Conservation (phyloP, 257 asterid genomes). For the Asclepias syriaca region DNA sequence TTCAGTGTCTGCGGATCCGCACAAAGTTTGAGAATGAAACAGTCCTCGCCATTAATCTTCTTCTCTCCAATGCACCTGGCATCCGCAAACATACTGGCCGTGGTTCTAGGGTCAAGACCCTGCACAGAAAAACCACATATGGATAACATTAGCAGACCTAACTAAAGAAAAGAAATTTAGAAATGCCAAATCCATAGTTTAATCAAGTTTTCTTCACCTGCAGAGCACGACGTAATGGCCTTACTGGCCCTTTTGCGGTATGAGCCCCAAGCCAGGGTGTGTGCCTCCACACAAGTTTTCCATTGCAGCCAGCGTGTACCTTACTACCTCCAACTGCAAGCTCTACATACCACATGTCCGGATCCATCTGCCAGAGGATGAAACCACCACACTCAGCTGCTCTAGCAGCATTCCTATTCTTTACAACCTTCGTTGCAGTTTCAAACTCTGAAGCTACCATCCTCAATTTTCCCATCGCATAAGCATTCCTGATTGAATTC, state of each 20-base stretch:
- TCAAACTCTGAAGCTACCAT: conserved; percentile 90
- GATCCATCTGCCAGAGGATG: conserved; percentile 92
- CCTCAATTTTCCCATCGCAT: conserved; percentile 86
- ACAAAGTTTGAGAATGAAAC: conserved; percentile 85
- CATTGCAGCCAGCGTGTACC: conserved; percentile 94
- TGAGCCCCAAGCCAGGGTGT: conserved; percentile 99
- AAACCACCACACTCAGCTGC: conserved; percentile 88
- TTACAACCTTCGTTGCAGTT: conserved; percentile 78
- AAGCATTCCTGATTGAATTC: conserved; percentile 62
- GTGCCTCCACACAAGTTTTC: conserved; percentile 93
- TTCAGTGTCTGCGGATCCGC: conserved; percentile 79
- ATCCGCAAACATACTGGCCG: conserved; percentile 77
- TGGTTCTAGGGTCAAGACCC: conserved; percentile 95
- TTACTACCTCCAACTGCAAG: conserved; percentile 92
- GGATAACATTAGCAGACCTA: background rate
- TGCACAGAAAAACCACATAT: conserved; percentile 18
- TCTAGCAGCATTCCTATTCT: conserved; percentile 58
- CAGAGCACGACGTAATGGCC: conserved; percentile 90
- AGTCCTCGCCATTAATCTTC: conserved; percentile 77
- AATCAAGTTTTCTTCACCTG: conserved; percentile 44
- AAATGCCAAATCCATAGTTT: background rate
- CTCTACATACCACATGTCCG: conserved; percentile 93
- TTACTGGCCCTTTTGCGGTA: conserved; percentile 81
- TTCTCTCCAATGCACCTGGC: conserved; percentile 94
- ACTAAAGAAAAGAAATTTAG: background rate